Evolutionary conservation across 2,329 filamentous ascomycete genomes (phyloP), one percentile per base, ranked within the genome.

Genomic region (Diaporthe vaccinii): DNA sequence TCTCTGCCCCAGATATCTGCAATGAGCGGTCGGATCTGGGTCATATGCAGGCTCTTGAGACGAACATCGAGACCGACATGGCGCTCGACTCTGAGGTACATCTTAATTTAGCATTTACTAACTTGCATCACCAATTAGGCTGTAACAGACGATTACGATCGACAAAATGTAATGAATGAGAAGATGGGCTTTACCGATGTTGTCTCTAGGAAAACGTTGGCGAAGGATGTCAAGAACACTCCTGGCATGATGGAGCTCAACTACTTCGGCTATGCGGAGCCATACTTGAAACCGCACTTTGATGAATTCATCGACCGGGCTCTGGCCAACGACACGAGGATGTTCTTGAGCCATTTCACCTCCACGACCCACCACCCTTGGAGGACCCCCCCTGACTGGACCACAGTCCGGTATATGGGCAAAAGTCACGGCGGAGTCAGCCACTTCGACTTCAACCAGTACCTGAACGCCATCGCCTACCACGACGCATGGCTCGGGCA

Each of bases 241-340:
- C 51, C 51, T 28, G 57, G 53, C 12, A 72, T 72, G 51, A 2
- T 49, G 39, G 53, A 49, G 17, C 53, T 79, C 74, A 87, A 87
- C 76, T 87, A 87, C 75, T 87, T 86, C 77, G 85, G 85, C 75
- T 86, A 78, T 70, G 78, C 85, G 6, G 86, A 87, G 76, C 80
- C 81, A 8, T 84, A 85, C 55, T 78, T 86, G 1, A 82, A 82
- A 75, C 84, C 84, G 8, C 86, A 86, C 65, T 79, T 82, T 68
- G 80, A 77, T 57, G 84, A 85, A 59, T 76, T 82, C 22, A 82
- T 84, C 69, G 77, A 76, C n/a, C 74, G 79, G 6, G 80, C 82
- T 28, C 78, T 82, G 68, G 74, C 77, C 51, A 80, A 80, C 22
- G 79, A 81, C 65, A 78, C 81, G 70, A 80, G 82, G 25, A 78